Evolutionary conservation across 495 filamentous ascomycete species (phyloP).

Genomic region (Baudoinia panamericana): DNA sequence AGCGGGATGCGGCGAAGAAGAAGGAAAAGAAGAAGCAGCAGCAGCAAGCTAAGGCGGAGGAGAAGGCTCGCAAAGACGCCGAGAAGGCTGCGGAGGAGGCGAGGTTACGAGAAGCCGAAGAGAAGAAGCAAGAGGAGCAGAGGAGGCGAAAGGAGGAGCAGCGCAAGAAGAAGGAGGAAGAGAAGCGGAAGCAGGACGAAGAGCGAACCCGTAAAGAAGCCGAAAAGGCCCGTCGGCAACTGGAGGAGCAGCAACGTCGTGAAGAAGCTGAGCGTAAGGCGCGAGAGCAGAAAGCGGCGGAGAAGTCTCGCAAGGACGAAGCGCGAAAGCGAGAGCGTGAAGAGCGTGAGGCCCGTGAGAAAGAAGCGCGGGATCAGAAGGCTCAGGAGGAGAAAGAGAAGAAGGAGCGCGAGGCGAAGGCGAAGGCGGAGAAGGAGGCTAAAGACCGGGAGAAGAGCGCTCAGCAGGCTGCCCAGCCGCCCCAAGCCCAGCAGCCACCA

Average conservation of each 20-base stretch:
- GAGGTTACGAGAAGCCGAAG: constrained; percentile 58
- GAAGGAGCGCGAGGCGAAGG: constrained; percentile 30
- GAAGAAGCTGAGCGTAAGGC: constrained; percentile 62
- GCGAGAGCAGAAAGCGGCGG: constrained; percentile 57
- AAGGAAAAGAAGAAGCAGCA: constrained; percentile 81
- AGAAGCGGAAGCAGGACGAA: constrained; percentile 79
- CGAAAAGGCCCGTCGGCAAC: constrained; percentile 60
- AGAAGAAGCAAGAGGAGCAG: constrained; percentile 69
- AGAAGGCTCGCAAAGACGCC: constrained; percentile 71
- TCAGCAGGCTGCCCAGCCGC: constrained; percentile 35
- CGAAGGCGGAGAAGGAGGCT: constrained; percentile 31
- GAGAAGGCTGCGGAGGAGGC: constrained; percentile 88
- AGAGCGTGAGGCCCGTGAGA: constrained; percentile 63
- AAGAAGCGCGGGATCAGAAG: constrained; percentile 43
- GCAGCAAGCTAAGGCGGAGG: constrained; percentile 77
- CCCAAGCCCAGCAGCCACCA: constrained; percentile 8
- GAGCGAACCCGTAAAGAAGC: constrained; percentile 67
- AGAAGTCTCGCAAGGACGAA: constrained; percentile 56
- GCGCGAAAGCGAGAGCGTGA: constrained; percentile 50
- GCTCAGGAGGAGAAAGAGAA: constrained; percentile 37
- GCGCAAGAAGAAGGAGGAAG: constrained; percentile 81
- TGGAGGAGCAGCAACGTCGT: constrained; percentile 73
- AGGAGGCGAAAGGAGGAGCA: constrained; percentile 73
- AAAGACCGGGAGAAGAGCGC: constrained; percentile 52
- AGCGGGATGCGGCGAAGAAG: constrained; percentile 80